Base-by-base conservation (phyloP, 768 basidiomycete species). In the Mycena maculata region DNA sequence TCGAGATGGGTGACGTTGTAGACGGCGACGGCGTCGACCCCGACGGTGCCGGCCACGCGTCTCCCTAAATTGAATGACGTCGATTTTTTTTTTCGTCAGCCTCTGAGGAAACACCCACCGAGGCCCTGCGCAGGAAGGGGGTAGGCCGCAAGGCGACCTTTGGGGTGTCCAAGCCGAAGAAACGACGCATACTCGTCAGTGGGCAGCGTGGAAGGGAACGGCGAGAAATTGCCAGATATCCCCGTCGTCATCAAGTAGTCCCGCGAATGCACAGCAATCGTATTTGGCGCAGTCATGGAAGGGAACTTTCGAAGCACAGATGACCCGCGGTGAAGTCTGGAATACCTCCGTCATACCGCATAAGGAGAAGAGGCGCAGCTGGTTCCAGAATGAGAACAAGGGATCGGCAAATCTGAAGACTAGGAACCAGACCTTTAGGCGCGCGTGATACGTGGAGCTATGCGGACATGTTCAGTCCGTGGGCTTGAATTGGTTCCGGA, bases 141-240 rank as follows among this genome's bases (percentile, higher is more conserved):
- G 64, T 70, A 13, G 63, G 68, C 4, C 41, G 48, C 18, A 31
- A 16, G 7, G 55, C 27, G 36, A 66, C 68, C 12, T 44, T 41
- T 7, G 63, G 54, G 18, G 52, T 39, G 4, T 53, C 55, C 2
- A 39, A 55, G 16, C 63, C 59, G 31, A 70, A 70, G 45, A 67
- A 44, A 41, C 69, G 69, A 58, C 65, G 69, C 69, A 70, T 62
- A 36, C 48, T 23, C 52, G 15, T 22, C 31, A 25, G 33, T 2
- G 57, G 49, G 52, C 30, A 44, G 42, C 23, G 15, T 42, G 42
- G 42, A 50, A 22, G 22, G 30, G 38, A 36, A 50, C 63, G 48
- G 41, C 36, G 47, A 30, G 15, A 41, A 20, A 23, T 36, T 16
- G 5, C 31, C 42, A 11, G n/a, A n/a, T 22, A 4, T n/a, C 36